Percentiles rank a stretch among this genome's conserved stretches.
phyloP scores from a whole-genome alignment of 1,284 basidiomycete genomes.

The Puccinia coronata region DNA sequence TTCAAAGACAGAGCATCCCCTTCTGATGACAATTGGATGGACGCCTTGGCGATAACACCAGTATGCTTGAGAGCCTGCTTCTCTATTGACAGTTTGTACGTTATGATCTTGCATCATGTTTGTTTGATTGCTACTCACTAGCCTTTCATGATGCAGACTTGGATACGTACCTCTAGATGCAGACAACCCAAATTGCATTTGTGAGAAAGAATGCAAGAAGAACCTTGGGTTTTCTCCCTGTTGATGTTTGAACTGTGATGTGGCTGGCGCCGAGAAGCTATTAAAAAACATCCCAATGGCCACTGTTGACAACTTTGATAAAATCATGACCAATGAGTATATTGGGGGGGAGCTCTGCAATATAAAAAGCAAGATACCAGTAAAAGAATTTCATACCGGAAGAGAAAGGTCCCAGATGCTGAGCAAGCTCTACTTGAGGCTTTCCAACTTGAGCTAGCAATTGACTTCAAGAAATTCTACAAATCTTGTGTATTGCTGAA shows the following conservation, averaged over 20 bases:
- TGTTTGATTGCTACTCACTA: neutral
- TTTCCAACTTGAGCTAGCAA: neutral
- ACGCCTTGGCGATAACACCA: neutral
- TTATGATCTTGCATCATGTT: neutral
- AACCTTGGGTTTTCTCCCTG: neutral
- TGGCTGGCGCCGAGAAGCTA: neutral
- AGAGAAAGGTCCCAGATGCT: too few relatives aligned
- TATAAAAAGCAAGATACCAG: too few relatives aligned
- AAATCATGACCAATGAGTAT: neutral
- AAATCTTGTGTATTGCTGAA: neutral
- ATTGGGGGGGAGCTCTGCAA: too few relatives aligned
- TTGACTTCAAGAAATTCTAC: neutral
- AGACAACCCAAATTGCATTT: neutral
- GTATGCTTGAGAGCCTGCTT: too few relatives aligned
- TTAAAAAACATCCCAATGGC: neutral
- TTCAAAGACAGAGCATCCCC: neutral
- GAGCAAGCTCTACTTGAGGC: neutral
- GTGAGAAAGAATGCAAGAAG: neutral
- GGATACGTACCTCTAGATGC: neutral
- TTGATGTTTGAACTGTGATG: neutral
- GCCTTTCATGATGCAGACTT: neutral
- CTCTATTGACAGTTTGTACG: neutral
- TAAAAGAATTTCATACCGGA: too few relatives aligned
- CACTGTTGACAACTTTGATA: neutral
- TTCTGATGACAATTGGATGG: neutral